Base-by-base conservation (phyloP, 306 rosid species). In the Hylodesmum podocarpum region DNA sequence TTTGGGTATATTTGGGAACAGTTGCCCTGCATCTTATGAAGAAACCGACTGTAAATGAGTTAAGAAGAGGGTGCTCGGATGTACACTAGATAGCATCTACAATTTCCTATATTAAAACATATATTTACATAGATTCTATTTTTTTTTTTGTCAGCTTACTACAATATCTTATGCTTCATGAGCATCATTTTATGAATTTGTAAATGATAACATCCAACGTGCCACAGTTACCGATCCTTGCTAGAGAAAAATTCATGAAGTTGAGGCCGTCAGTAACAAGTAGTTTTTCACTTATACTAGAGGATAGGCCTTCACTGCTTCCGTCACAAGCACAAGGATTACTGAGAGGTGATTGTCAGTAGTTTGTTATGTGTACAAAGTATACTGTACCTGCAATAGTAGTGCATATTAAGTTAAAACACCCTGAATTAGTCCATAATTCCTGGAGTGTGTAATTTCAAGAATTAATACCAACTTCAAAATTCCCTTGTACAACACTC, bases 1-100 rank as follows among this genome's bases (percentile, higher is more conserved):
- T 84, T 81, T 76, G 41, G 91, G 81, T 44, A 58, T 76, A 66
- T 80, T 81, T 31, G 74, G 41, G 50, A 84, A 71, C 54, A 33
- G 3, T 41, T 86, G 75, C 22, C 82, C 89, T 4, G 84, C 79
- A 67, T 54, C 41, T 57, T 72, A 19, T 53, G 49, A 76, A 75
- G 66, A 4, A 6, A 33, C 44, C 66, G 66, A 57, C 34, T 69
- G 72, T 25, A 16, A 68, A 78, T 71, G 53, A 66, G 72, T 69
- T 33, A 39, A 40, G 66, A 61, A 27, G 47, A 76, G 68, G 43
- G 70, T 63, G 71, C 82, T 58, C 11, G 10, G 70, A 78, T 58
- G 55, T 39, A 28, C 29, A 50, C 24, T 83, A 44, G 76, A 78
- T 33, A 64, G 64, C 50, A 71, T 37, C 31, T 78, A 63, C 37